Base-by-base conservation (phyloP, 2,329 filamentous ascomycete genomes). In the Fusarium anguioides region DNA sequence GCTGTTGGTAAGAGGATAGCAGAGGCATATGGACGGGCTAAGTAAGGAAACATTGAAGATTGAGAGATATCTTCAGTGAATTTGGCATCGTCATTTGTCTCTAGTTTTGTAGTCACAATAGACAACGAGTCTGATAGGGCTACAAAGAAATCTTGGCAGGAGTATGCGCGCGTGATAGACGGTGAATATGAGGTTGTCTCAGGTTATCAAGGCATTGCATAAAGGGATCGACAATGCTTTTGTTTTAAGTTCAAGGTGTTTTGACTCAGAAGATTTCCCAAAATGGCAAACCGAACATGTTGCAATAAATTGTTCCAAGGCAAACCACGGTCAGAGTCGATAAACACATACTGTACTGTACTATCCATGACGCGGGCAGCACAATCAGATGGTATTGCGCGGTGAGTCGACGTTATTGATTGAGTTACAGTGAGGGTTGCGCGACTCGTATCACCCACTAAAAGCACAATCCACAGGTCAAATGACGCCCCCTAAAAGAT, bases 1-100 rank as follows among this genome's bases (percentile, higher is more conserved):
- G 86, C 85, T 20, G 91, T 94, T 31, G 94, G 86, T 2, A 85
- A 82, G 75, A 86, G 89, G 74, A 86, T 94, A 58, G 80, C 82
- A 1, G 81, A 84, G 72, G 81, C 78, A 9, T 90, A 89, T 74
- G 84, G 80, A 12, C 59, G 44, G 70, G 56, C 59, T 21, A 74
- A 63, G 60, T 58, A 50, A 68, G 54, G 12, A 45, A 36, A 51
- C 44, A 29, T n/a, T 29, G 33, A 9, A 49, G 49, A 39, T 18
- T 50, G 37, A 53, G 45, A 33, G 46, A 53, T 23, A 17, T 29
- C 31, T 39, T 42, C 21, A 18, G 27, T 18, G 33, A 31, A n/a
- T n/a, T n/a, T 27, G 21, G 33, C 18, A 18, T 14, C 5, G 12
- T 44, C 36, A 29, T 35, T 15, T 24, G 41, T 17, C 17, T 37